These are phyloP conservation scores for Gonium pectorale DNA, from an alignment of 139 green algal genomes.

Conservation along the genomic window DNA sequence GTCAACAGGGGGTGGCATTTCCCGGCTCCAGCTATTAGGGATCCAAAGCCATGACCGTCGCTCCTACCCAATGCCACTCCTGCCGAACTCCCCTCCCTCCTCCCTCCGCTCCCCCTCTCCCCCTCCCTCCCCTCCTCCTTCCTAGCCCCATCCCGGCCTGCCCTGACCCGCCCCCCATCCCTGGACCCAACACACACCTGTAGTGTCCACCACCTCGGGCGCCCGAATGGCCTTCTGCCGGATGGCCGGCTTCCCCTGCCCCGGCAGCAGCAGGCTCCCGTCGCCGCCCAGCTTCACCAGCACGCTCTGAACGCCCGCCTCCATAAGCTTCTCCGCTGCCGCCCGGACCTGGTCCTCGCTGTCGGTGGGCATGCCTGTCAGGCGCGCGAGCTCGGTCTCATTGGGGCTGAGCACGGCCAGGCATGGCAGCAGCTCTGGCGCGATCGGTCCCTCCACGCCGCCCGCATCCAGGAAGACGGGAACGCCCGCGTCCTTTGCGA, in stretches of 20 bases:
- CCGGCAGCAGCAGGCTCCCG: conserved; percentile 79
- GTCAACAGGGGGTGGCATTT: too few relatives aligned
- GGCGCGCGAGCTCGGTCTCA: conserved; percentile 87
- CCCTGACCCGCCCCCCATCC: too few relatives aligned
- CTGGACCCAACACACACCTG: conserved; percentile 48
- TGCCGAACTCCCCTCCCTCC: too few relatives aligned
- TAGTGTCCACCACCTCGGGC: conserved; percentile 86
- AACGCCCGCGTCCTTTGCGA: conserved; percentile 72
- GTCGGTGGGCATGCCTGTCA: conserved; percentile 76
- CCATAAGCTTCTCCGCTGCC: conserved; percentile 71
- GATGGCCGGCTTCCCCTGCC: conserved; percentile 37
- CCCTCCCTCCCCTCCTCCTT: not conserved
- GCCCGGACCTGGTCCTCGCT: conserved; percentile 50
- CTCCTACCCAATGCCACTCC: too few relatives aligned
- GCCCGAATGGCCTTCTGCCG: conserved; percentile 58
- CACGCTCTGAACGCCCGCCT: conserved; percentile 71
- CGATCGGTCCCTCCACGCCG: conserved; percentile 78
- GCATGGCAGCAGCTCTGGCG: conserved; percentile 70
- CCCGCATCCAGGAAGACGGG: conserved; percentile 90
- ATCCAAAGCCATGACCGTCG: too few relatives aligned
- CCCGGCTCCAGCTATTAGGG: too few relatives aligned
- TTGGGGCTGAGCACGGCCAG: conserved; percentile 88
- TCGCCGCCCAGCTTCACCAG: conserved; percentile 90
- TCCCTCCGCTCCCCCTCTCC: not conserved
- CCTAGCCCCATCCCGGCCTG: not conserved